phyloP scores from a whole-genome alignment of 257 asterid genomes.

The Jasminum sambac region DNA sequence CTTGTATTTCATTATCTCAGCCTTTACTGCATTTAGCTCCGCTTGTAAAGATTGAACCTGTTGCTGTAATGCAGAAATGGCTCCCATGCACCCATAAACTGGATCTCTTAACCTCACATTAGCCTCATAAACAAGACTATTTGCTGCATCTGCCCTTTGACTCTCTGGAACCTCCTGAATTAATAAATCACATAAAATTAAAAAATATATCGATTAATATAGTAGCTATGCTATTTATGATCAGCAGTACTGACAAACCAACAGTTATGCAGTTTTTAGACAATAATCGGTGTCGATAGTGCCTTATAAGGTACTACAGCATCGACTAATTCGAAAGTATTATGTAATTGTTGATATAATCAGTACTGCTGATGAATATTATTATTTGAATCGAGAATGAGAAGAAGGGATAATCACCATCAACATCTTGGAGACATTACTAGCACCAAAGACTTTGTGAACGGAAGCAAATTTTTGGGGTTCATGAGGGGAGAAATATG shows the following conservation, averaged over 20 bases:
- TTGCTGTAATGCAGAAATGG: constrained; percentile 68
- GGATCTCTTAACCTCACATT: constrained; percentile 81
- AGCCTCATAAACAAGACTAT: constrained; percentile 83
- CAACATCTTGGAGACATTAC: constrained; percentile 92
- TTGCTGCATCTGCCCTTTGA: constrained; percentile 80
- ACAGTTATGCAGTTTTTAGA: no score
- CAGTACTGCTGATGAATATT: no score
- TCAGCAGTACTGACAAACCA: no score
- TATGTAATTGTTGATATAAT: no score
- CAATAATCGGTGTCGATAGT: no score
- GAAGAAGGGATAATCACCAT: constrained; percentile 46
- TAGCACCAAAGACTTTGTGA: constrained; percentile 90
- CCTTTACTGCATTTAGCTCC: constrained; percentile 49
- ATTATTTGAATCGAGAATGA: background rate
- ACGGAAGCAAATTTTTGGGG: constrained; percentile 87
- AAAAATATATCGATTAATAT: no score
- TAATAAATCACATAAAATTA: background rate
- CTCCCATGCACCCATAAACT: constrained; percentile 90
- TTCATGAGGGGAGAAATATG: constrained; percentile 81
- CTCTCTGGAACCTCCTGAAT: constrained; percentile 73
- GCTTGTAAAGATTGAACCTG: constrained; percentile 61
- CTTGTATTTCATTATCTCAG: constrained; percentile 63
- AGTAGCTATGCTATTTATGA: no score
- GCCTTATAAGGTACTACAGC: no score
- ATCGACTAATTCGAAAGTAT: no score